Base-by-base conservation (phyloP, 208 protist species). In the Acanthamoeba healyi region DNA sequence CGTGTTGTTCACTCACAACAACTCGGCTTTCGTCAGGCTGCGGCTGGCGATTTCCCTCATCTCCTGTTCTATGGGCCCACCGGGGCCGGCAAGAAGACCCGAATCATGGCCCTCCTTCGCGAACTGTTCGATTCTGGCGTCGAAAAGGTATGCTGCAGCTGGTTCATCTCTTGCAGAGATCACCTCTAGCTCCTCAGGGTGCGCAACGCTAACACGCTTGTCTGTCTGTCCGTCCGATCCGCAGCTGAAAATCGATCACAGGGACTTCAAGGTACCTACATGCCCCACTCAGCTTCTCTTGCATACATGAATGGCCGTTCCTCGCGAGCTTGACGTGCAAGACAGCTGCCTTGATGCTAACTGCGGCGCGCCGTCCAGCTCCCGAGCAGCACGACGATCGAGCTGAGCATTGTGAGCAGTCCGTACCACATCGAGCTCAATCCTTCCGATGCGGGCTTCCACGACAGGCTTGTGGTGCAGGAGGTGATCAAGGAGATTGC, bases 401-500 rank as follows among this genome's bases (percentile, higher is more conserved):
- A 99, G 94, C 98, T 99, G 58, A 98, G 99, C 15, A 98, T 98
- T 0, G 94, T 99, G 24, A 98, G 97, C 82, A 99, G 98, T 40
- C 97, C 97, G 15, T 98, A 99, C 96, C 99, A 99, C 97, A 99
- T 99, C 93, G 99, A 99, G 95, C 96, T 99, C 70, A 99, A 99
- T 96, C 99, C 99, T 44, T 99, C 98, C 36, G 99, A 99, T 88
- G 98, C 98, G 0, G 99, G 99, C 38, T 98, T 97, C 94, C 98
- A 99, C 94, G 99, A 99, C 96, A 97, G 99, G 40, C 95, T 99
- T 1, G 98, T 99, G 49, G 98, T 99, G 34, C 97, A 94, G 97
- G 98, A 99, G 94, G 98, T 99, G 95, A 99, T 99, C 86, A 99
- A 99, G 90, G 99, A 99, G 95, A 99, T 99, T 94, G 99, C 99